Evolutionary conservation across 768 basidiomycete species (phyloP).

Genomic region (Termitomyces sp.): DNA sequence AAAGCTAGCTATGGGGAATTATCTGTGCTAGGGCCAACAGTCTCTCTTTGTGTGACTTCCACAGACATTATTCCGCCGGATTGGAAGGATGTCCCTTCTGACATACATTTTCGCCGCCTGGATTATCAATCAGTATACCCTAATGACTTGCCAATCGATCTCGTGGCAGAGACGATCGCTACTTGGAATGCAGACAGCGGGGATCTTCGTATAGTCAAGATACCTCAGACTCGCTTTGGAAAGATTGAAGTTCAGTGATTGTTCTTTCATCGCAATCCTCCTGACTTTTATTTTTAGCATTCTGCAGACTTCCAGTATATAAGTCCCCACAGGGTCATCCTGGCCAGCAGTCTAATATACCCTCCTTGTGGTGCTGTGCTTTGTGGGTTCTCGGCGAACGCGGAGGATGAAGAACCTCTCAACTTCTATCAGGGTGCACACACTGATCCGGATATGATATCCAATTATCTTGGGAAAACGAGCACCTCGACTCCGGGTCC

Average conservation of each 20-base stretch:
- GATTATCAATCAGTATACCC: neutral
- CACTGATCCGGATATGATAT: too few relatives aligned
- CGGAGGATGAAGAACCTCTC: neutral
- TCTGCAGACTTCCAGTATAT: constrained; percentile 1
- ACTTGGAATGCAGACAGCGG: neutral
- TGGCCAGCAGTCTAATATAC: neutral
- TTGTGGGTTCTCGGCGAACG: too few relatives aligned
- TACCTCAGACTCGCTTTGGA: too few relatives aligned
- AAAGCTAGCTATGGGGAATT: too few relatives aligned
- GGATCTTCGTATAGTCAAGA: neutral
- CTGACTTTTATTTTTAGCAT: neutral
- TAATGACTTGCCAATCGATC: neutral
- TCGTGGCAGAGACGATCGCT: too few relatives aligned
- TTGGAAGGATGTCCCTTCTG: neutral
- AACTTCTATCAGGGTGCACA: constrained; percentile 20
- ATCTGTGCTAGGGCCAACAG: too few relatives aligned
- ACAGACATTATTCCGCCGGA: neutral
- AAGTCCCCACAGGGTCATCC: neutral
- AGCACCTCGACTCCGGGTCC: constrained; percentile 47
- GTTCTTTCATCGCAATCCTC: neutral
- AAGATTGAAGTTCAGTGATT: neutral
- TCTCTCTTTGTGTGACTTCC: too few relatives aligned
- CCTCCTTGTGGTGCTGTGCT: neutral
- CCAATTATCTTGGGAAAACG: too few relatives aligned
- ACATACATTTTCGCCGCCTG: neutral